Evolutionary conservation across 352 stramenopile species (phyloP), one percentile per base, ranked within the genome.

Genomic region (Globisporangium orthogonon): DNA sequence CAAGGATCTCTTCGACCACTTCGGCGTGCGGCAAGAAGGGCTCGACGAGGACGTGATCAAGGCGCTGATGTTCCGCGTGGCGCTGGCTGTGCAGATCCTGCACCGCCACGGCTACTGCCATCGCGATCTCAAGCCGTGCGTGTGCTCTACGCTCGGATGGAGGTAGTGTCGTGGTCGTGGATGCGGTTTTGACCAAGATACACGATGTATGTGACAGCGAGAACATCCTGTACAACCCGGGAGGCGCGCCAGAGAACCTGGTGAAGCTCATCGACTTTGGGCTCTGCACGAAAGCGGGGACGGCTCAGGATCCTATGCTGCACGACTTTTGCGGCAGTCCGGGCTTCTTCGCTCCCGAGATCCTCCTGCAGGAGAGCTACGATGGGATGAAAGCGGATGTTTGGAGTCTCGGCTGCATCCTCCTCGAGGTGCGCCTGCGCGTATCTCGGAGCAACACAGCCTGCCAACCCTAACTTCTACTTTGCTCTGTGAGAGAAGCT

Each of bases 261-360:
- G 67, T 94, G 51, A 92, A 92, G 57, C 57, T 95, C 35, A 82
- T 91, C 51, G 85, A 95, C 55, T 91, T 95, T 71, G 85, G 85
- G 6, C 54, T 95, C 7, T 91, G 78, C 57, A 85, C 78, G 6
- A 82, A 76, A 51, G 67, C 62, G 2, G 54, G 63, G 35, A 70
- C 65, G 2, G 18, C 63, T 9, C 60, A 82, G 10, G 62, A 79
- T 54, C 49, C 57, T 4, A 55, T 62, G 48, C 69, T 94, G 43
- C 60, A 66, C 44, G 81, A 94, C 51, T 94, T 94, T 51, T 94
- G 84, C 57, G 84, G 84, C 14, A 87, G 75, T 44, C 76, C 80
- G 7, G 86, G 87, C 15, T 96, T 96, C 54, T 96, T 96, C 49
- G 85, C 85, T 0, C 87, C 87, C 0, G 87, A 96, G 50, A 83